Evolutionary conservation across 371 early-diverging fungal species (phyloP), one percentile per base, ranked within the genome.

Genomic region (Catenaria anguillulae): DNA sequence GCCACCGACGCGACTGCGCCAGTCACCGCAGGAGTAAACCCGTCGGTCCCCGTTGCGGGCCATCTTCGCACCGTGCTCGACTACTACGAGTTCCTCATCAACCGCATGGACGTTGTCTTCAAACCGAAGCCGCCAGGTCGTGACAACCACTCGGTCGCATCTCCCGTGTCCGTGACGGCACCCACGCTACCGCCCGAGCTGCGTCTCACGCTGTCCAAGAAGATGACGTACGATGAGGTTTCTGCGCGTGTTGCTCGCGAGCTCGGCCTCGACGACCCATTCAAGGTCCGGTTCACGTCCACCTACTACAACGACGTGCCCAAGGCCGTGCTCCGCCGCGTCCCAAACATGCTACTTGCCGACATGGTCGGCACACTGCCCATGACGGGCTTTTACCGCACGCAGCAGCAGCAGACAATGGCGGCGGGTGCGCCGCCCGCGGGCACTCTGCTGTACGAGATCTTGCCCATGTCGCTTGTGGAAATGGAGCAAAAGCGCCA

Each of bases 401-500:
- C 42, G 35, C 56, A 52, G 15, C 61, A 50, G n/a, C 65, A 4
- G 60, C 70, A 23, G 13, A 19, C 13, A 13, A 10, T 19, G 29
- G 55, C 34, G 40, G 24, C 24, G 24, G 40, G 26, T 17, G 54
- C 24, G 5, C 24, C 34, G 29, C 45, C 36, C 8, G 56, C 45
- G 40, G 23, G 33, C 33, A n/a, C 12, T 42, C 64, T 73, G 36
- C 66, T 59, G 34, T 96, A 92, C 68, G 94, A 96, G 66, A 77
- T 87, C 37, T 64, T 93, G 61, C 87, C 90, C 43, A 75, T 92
- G 26, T 78, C 81, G 24, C 71, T 93, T 43, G 72, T 74, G 15
- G 91, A 93, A 67, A 73, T 92, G 35, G 93, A 94, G 62, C 79
- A 73, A 50, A 90, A 89, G 68, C 81, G 83, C 42, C 60, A 55